phyloP scores from a whole-genome alignment of 495 filamentous ascomycete species.

The Halenospora varia region DNA sequence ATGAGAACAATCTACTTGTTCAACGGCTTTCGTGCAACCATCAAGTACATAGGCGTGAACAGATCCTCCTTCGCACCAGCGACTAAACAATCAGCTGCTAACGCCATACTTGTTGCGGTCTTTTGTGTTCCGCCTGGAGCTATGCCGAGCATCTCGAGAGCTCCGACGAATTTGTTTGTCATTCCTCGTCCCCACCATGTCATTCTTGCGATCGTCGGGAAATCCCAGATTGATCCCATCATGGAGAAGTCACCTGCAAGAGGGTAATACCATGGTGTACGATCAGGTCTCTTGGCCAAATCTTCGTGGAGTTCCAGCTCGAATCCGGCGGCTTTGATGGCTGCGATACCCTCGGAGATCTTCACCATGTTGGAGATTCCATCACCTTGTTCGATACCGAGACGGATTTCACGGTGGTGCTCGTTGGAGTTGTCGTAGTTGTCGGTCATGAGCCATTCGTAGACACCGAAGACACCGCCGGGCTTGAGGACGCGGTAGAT shows the following conservation, averaged over 20 bases:
- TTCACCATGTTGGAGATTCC: conserved; percentile 98
- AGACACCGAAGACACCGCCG: conserved; percentile 92
- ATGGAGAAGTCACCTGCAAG: conserved; percentile 74
- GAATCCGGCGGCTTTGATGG: conserved; percentile 87
- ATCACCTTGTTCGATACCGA: conserved; percentile 93
- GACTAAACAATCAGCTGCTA: conserved; percentile 81
- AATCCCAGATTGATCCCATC: conserved; percentile 72
- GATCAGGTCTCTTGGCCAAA: conserved; percentile 72
- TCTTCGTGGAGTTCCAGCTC: conserved; percentile 82
- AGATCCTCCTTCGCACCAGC: conserved; percentile 86
- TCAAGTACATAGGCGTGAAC: conserved; percentile 98
- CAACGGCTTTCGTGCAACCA: conserved; percentile 85
- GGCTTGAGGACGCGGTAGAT: conserved; percentile 96
- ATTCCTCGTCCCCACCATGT: conserved; percentile 73
- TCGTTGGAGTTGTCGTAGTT: conserved; percentile 85
- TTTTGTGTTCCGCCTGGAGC: conserved; percentile 85
- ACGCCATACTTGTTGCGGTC: conserved; percentile 85
- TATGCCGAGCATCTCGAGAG: conserved; percentile 67
- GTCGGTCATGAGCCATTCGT: conserved; percentile 99
- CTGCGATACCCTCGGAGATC: conserved; percentile 75
- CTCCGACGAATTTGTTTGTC: conserved; percentile 75
- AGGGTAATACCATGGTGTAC: conserved; percentile 91
- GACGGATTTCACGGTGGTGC: conserved; percentile 82
- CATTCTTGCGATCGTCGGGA: conserved; percentile 85
- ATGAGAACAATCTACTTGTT: not conserved